A percentile compares a stretch with the other conserved stretches of the same genome.
phyloP scores from a whole-genome alignment of 805 yeast species.

The Pichia gijzeniarum region DNA sequence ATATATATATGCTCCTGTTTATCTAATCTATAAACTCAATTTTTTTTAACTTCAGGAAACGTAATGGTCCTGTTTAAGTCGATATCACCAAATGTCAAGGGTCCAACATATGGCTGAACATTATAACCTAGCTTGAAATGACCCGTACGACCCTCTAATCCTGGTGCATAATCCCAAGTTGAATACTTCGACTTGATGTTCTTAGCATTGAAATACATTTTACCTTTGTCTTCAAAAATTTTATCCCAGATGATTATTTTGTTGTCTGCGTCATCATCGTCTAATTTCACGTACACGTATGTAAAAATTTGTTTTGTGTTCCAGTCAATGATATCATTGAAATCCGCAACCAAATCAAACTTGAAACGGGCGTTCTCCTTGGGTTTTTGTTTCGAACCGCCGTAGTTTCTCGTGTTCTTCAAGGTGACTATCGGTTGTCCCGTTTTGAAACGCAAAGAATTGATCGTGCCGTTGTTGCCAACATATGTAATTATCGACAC shows the following conservation, averaged over 20 bases:
- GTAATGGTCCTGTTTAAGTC: constrained; percentile 18
- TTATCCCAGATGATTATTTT: constrained; percentile 88
- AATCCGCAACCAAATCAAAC: constrained; percentile 71
- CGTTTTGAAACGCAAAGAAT: constrained; percentile 38
- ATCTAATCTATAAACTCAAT: not conserved
- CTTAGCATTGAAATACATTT: constrained; percentile 49
- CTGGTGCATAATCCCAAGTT: constrained; percentile 75
- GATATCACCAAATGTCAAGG: constrained; percentile 62
- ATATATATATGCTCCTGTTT: not conserved
- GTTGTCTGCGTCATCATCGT: constrained; percentile 4
- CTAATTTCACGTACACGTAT: constrained; percentile 76
- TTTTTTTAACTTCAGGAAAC: constrained; percentile 17
- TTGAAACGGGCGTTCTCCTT: constrained; percentile 69
- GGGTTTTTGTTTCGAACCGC: constrained; percentile 57
- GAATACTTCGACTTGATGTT: constrained; percentile 67
- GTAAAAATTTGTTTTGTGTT: constrained; percentile 95
- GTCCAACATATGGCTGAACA: constrained; percentile 87
- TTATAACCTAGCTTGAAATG: constrained; percentile 77
- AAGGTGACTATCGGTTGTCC: constrained; percentile 19
- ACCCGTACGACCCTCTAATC: constrained; percentile 59
- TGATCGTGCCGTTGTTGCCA: constrained; percentile 28
- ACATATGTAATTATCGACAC: constrained; percentile 34
- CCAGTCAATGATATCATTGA: constrained; percentile 85
- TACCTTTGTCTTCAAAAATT: constrained; percentile 53
- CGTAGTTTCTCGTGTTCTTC: constrained; percentile 34